These are phyloP conservation scores for Pythium brassicae DNA, from an alignment of 352 stramenopile genomes.

Conservation along the genomic window DNA sequence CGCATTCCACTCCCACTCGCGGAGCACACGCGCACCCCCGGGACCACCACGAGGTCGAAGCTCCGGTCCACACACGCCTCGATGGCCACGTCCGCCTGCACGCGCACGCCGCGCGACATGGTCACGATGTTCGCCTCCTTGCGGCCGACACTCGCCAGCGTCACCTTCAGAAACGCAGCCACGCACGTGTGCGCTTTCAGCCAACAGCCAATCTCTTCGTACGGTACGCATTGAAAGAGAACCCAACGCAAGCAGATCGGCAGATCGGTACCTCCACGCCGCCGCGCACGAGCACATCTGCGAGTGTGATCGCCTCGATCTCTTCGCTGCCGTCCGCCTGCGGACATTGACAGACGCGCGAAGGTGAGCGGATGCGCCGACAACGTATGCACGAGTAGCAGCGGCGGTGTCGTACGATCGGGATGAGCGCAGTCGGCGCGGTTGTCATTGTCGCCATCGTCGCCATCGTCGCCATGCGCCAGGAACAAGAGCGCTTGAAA, in stretches of 20 bases:
- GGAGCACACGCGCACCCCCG: conserved; percentile 39
- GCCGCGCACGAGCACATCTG: conserved; percentile 67
- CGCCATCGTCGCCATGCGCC: background rate
- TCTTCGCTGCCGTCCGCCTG: conserved; percentile 81
- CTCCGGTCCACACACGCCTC: conserved; percentile 44
- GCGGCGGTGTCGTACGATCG: conserved; percentile 16
- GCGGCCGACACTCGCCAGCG: conserved; percentile 50
- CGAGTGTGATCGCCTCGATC: conserved; percentile 74
- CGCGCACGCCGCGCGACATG: conserved; percentile 68
- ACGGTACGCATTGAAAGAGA: background rate
- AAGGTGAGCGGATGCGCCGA: no score
- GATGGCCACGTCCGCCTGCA: conserved; percentile 67
- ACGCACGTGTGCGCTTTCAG: no score
- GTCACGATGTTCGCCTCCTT: conserved; percentile 63
- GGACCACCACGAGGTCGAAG: conserved; percentile 69
- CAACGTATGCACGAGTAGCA: background rate
- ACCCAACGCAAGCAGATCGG: background rate
- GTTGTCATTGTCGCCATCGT: background rate
- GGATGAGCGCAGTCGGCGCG: conserved; percentile 22
- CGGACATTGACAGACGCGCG: background rate
- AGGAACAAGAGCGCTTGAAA: background rate
- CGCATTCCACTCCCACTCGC: no score
- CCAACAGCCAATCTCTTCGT: background rate
- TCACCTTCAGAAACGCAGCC: conserved; percentile 24
- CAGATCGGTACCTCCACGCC: conserved; percentile 32